phyloP scores from a whole-genome alignment of 2,329 filamentous ascomycete genomes.

The Gaeumannomyces tritici region DNA sequence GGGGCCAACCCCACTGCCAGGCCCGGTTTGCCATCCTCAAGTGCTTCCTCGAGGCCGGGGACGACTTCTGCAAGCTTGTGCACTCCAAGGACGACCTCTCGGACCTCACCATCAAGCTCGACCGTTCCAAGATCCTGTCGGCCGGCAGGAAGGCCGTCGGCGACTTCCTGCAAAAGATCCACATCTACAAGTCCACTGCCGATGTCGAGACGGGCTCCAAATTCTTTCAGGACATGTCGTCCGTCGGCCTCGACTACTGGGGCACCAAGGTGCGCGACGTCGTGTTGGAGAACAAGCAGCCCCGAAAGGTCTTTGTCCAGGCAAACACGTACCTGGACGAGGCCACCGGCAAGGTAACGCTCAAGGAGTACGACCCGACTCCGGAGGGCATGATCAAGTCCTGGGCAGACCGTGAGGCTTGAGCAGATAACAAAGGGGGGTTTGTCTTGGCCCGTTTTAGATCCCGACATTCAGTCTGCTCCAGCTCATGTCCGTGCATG shows the following conservation, averaged over 20 bases:
- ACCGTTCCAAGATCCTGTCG: conserved; percentile 77
- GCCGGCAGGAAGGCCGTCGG: conserved; percentile 77
- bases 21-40: conserved; percentile 81
- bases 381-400: conserved; percentile 76
- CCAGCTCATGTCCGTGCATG: no score
- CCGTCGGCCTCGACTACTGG: conserved; percentile 75
- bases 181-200: conserved; percentile 86
- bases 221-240: conserved; percentile 77
- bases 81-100: conserved; percentile 65
- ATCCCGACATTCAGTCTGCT: no score
- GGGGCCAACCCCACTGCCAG: conserved; percentile 89
- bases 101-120: conserved; percentile 72
- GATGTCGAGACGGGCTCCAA: conserved; percentile 68
- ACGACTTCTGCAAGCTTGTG: conserved; percentile 75
- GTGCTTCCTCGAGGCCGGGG: conserved; percentile 77
- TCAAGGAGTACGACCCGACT: conserved; percentile 81
- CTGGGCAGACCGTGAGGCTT: conserved; percentile 52
- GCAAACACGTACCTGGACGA: conserved; percentile 73
- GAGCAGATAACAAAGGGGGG: neutral
- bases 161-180: conserved; percentile 79
- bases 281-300: conserved; percentile 68
- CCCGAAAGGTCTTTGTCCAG: conserved; percentile 88
- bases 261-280: conserved; percentile 68
- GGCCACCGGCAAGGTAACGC: conserved; percentile 56
- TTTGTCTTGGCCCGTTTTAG: no score